These are phyloP conservation scores for Carex parvula DNA, from an alignment of 176 grass and related monocot genomes.

Conservation along the genomic window DNA sequence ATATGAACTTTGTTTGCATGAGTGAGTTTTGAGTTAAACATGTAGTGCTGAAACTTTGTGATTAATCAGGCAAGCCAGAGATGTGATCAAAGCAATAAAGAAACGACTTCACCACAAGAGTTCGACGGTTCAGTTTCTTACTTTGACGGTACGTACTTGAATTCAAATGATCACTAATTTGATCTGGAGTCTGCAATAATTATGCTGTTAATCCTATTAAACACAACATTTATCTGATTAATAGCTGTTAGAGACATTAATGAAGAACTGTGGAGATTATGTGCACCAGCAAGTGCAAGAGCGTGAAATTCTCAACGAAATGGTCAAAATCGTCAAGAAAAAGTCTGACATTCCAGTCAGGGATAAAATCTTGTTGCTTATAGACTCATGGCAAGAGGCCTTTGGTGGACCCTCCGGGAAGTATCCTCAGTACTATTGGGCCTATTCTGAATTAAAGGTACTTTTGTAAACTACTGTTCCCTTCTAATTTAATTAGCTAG, in stretches of 20 bases:
- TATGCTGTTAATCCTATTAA: neutral
- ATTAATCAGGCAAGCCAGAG: constrained; percentile 67
- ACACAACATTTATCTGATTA: constrained; percentile 23
- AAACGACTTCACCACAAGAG: constrained; percentile 88
- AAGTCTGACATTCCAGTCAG: constrained; percentile 67
- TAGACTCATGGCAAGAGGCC: constrained; percentile 87
- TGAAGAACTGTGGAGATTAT: constrained; percentile 80
- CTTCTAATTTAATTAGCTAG: neutral
- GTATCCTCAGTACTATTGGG: constrained; percentile 70
- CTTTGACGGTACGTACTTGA: constrained; percentile 57
- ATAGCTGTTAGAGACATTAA: constrained; percentile 73
- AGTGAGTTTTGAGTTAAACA: neutral
- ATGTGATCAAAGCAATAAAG: constrained; percentile 84
- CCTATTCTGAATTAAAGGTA: constrained; percentile 81
- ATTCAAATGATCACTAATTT: neutral
- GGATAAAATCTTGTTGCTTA: constrained; percentile 59
- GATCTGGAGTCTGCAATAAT: constrained; percentile 5
- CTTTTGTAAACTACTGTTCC: neutral
- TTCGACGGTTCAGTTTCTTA: constrained; percentile 66
- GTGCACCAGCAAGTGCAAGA: constrained; percentile 74
- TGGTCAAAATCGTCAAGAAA: constrained; percentile 79
- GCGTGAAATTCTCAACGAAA: constrained; percentile 72
- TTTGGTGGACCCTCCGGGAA: constrained; percentile 71
- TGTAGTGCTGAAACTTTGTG: constrained; percentile 5
- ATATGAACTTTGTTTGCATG: neutral